Evolutionary conservation across 225 moss, liverwort and hornwort species (phyloP).

Genomic region (Pleurozium schreberi): DNA sequence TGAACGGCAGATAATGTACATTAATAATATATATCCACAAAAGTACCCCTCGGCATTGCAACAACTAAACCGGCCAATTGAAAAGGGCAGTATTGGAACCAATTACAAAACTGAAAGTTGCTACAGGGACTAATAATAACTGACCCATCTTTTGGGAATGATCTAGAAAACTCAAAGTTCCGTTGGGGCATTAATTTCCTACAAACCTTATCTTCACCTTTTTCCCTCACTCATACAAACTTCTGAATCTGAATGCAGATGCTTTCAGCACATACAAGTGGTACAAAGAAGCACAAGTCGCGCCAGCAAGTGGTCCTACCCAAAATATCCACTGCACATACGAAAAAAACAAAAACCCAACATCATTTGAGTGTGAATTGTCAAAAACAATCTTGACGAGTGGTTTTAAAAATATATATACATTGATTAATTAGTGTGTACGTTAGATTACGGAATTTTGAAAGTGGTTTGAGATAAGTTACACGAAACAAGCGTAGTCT

Average conservation of each 20-base stretch:
- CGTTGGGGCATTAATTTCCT: not conserved
- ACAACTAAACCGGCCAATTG: not conserved
- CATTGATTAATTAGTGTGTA: too few relatives aligned
- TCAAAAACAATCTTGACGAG: too few relatives aligned
- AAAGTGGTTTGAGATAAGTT: not conserved
- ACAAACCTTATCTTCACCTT: not conserved
- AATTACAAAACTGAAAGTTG: not conserved
- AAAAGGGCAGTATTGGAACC: not conserved
- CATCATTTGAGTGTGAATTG: too few relatives aligned
- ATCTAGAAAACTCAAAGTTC: not conserved
- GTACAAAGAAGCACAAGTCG: slow-evolving; percentile 26
- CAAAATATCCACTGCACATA: slow-evolving; percentile 73
- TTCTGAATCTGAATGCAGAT: slow-evolving; percentile 5
- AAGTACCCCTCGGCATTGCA: not conserved
- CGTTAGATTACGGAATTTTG: not conserved
- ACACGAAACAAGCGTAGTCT: not conserved
- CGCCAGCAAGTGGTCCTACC: slow-evolving; percentile 55
- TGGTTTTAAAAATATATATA: not conserved
- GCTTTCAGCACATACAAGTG: slow-evolving; percentile 47
- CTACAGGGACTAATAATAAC: too few relatives aligned
- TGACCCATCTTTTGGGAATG: not conserved
- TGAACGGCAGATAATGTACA: not conserved
- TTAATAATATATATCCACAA: too few relatives aligned
- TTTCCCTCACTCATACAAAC: slow-evolving; percentile 3
- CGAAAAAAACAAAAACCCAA: too few relatives aligned